Conservation (phyloP, 495 filamentous ascomycete species). For the Amphirosellinia nigrospora region DNA sequence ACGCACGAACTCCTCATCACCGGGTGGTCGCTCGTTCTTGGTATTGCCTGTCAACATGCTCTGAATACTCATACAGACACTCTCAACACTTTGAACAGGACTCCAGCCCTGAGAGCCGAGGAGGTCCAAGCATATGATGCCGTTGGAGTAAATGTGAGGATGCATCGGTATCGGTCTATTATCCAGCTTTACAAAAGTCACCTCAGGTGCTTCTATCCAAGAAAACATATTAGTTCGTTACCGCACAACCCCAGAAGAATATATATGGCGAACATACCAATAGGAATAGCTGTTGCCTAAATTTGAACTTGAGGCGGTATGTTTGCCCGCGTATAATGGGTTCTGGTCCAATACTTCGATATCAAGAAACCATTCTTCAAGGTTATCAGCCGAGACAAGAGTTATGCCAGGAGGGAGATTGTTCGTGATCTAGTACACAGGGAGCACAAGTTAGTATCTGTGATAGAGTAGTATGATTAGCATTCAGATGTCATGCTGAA, state of each 20-base stretch:
- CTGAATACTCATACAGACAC: conserved; percentile 95
- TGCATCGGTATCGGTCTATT: conserved; percentile 88
- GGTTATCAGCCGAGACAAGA: conserved; percentile 78
- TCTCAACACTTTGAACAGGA: conserved; percentile 96
- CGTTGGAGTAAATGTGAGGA: conserved; percentile 97
- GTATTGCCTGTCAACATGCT: conserved; percentile 96
- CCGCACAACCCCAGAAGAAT: background rate
- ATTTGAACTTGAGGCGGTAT: conserved; percentile 87
- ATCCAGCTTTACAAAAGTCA: conserved; percentile 75
- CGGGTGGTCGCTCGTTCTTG: conserved; percentile 84
- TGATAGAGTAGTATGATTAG: background rate
- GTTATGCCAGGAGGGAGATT: conserved; percentile 73
- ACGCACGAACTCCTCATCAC: conserved; percentile 84
- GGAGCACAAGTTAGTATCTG: conserved; percentile 24
- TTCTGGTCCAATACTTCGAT: conserved; percentile 91
- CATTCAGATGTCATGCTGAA: background rate
- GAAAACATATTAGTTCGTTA: conserved; percentile 29
- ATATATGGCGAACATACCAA: conserved; percentile 61
- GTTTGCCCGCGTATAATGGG: conserved; percentile 83
- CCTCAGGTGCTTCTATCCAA: conserved; percentile 82
- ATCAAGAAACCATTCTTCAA: conserved; percentile 92
- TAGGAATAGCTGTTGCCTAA: conserved; percentile 82
- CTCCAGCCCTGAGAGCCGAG: conserved; percentile 88
- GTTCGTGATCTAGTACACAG: conserved; percentile 54
- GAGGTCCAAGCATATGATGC: conserved; percentile 96